Percentiles rank a stretch among this genome's conserved stretches.
phyloP scores from a whole-genome alignment of 2,329 filamentous ascomycete species.

The Alternaria triticina region DNA sequence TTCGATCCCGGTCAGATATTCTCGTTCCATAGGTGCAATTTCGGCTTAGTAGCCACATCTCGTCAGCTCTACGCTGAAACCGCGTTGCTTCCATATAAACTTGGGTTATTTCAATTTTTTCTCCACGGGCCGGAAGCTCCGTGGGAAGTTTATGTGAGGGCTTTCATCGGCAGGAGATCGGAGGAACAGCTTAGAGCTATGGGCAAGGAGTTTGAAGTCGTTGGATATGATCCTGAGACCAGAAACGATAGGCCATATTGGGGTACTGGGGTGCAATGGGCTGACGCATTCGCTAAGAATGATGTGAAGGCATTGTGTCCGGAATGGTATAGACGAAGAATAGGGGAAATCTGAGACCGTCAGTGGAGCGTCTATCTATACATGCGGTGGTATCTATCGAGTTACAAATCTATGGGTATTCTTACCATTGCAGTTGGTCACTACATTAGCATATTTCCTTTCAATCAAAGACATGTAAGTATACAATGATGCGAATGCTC shows the following conservation, averaged over 20 bases:
- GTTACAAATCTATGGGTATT: background rate
- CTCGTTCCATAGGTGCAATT: background rate
- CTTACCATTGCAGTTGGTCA: background rate
- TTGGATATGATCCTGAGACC: background rate
- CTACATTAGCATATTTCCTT: background rate
- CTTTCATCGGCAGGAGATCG: background rate
- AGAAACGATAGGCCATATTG: background rate
- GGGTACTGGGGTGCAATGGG: background rate
- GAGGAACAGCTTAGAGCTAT: background rate
- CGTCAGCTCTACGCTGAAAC: background rate
- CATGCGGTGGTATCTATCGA: background rate
- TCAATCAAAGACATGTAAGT: background rate
- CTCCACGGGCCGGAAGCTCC: background rate
- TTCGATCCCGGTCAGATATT: background rate
- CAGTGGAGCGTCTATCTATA: background rate
- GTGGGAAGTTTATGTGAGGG: background rate
- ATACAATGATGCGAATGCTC: background rate
- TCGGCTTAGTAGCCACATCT: background rate
- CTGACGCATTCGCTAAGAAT: background rate
- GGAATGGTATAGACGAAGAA: background rate
- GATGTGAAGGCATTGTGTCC: background rate
- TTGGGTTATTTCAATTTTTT: background rate
- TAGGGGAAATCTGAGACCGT: background rate
- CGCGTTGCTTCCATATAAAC: background rate
- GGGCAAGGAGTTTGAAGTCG: background rate